Base-by-base conservation (phyloP, 2,329 filamentous ascomycete species). In the Pleurostoma richardsiae region DNA sequence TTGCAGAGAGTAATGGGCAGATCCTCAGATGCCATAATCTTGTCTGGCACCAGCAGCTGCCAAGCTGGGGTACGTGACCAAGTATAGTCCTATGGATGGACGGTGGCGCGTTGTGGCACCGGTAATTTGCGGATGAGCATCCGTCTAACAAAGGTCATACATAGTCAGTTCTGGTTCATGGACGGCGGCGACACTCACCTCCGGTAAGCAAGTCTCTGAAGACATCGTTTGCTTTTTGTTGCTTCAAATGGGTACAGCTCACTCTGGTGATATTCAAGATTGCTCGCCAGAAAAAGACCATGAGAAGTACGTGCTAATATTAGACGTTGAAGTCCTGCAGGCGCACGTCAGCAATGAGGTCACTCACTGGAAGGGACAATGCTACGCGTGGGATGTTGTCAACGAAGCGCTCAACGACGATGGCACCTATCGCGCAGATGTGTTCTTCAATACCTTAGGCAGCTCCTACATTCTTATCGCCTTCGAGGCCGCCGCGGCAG, bases 371-470 rank as follows among this genome's bases (percentile, higher is more conserved):
- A 74, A 75, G 60, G 76, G 78, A 46, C 69, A 77, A 54, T 83
- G 81, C 62, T 79, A 79, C 59, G 71, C 74, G 30, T 86, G 81
- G 81, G 82, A 86, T 47, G 82, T 86, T 0, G 73, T 84, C 28
- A 86, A 86, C 59, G 82, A 86, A 66, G 77, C 74, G 4, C 69
- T 82, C 39, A 72, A 76, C 48, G 81, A 84, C 26, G 73, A 77
- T 53, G 79, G 78, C 10, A 72, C 68, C 6, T 78, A 69, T 63
- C 69, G 79, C 47, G 56, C 68, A 48, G 70, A 63, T 46, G 70
- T 82, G 50, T 85, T 81, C 64, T 73, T 74, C 60, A 60, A 70
- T 30, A 71, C 71, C 30, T 72, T 85, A 19, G 79, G 80, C 27
- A 71, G 73, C 8, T 69, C 71, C 39, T 86, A 77, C 63, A 72